Evolutionary conservation across 345 rosid genomes (phyloP), one percentile per base, ranked within the genome.

Genomic region (Eucalyptus erythrocorys): DNA sequence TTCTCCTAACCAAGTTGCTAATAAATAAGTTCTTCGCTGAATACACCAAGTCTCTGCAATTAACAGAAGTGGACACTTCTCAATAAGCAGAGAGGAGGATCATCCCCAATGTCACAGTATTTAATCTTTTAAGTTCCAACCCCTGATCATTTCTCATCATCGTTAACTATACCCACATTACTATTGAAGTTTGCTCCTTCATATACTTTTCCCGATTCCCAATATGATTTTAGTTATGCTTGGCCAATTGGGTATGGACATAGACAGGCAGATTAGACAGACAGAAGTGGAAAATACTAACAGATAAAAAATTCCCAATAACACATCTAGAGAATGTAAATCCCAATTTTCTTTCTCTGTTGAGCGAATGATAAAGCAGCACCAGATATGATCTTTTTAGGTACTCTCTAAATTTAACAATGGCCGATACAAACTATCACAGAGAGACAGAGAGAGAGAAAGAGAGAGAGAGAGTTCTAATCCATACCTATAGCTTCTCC

Each of bases 401-500:
- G 47, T 40, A 76, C 84, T 76, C 82, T 40, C 82, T 19, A 76
- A 76, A 68, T 68, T 68, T 17, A 34, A 34, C 11, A 68, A 40
- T 76, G 82, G 15, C 47, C 4, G 2, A 76, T 76, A 37, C 45
- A 76, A 76, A 76, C 45, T 76, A 37, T 76, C 24, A 13, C 61
- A 64, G 19, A 61, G 71, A 61, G 68, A 61, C n/a, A 55, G 59
- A 57, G 64, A 76, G 37, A 42, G 45, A 42, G 61, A 64, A 9
- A 61, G 87, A 88, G 64, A 64, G 85, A 89, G 66, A 34, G 89
- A 86, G 85, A 47, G 88, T 87, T 76, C 49, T 87, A 89, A 89
- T 34, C 53, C 91, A 91, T 87, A 98, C 99, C 99, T 96, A 95
- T 94, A 96, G 82, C 89, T 94, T 88, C 91, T 88, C 50, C 89